phyloP scores from a whole-genome alignment of 495 filamentous ascomycete species.

The Annulohypoxylon moriforme region DNA sequence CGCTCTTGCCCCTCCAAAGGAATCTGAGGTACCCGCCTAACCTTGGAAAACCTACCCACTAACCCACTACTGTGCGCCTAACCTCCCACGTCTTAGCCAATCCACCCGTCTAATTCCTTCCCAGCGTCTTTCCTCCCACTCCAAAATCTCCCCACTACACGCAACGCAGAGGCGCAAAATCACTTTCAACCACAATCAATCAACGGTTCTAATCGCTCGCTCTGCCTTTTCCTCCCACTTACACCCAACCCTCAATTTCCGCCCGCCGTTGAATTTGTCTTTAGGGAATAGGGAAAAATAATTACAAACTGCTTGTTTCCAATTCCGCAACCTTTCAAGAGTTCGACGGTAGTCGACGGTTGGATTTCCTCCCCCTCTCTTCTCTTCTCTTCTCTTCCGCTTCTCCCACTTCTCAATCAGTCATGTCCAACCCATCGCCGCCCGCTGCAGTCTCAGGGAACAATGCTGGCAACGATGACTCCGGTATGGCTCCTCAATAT shows the following conservation, averaged over 20 bases:
- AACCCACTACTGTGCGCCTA: slow-evolving; percentile 40
- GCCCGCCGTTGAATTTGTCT: slow-evolving; percentile 38
- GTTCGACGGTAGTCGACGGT: slow-evolving; percentile 39
- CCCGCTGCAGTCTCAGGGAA: slow-evolving; percentile 46
- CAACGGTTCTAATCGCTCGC: slow-evolving; percentile 30
- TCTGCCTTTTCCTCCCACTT: slow-evolving; percentile 37
- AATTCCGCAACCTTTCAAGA: slow-evolving; percentile 29
- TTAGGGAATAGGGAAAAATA: slow-evolving; percentile 9
- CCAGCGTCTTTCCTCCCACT: slow-evolving; percentile 27
- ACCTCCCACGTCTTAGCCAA: slow-evolving; percentile 41
- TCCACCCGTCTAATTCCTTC: slow-evolving; percentile 43
- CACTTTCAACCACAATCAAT: slow-evolving; percentile 21
- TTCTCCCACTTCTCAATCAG: slow-evolving; percentile 32
- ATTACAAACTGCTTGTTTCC: slow-evolving; percentile 27
- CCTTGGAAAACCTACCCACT: slow-evolving; percentile 12
- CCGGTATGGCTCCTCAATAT: slow-evolving; percentile 41
- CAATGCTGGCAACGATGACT: slow-evolving; percentile 51
- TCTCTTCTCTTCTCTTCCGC: neutral
- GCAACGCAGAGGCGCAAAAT: slow-evolving; percentile 28
- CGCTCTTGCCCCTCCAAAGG: slow-evolving; percentile 38
- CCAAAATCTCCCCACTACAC: slow-evolving; percentile 45
- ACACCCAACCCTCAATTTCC: slow-evolving; percentile 36
- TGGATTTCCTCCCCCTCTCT: slow-evolving; percentile 30
- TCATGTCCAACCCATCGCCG: slow-evolving; percentile 51
- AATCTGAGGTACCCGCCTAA: slow-evolving; percentile 28